Percentiles rank a stretch among this genome's conserved stretches.
Conservation (phyloP, 768 basidiomycete species). For the Calocybe cyanea region DNA sequence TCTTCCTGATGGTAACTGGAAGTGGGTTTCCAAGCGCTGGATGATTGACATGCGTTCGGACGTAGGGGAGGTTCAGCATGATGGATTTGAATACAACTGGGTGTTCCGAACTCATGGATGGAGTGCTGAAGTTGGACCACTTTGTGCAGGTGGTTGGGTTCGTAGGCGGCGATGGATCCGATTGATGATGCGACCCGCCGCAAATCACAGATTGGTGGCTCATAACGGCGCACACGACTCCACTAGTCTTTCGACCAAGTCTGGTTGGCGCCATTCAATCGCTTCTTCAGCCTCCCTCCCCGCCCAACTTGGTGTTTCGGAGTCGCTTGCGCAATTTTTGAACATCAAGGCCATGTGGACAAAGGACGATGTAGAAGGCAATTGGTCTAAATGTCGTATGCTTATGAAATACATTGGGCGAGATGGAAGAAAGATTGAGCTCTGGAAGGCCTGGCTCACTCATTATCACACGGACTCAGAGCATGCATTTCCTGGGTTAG, state of each 20-base stretch:
- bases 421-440: conserved; percentile 73
- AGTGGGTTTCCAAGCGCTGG: conserved; percentile 77
- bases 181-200: conserved; percentile 72
- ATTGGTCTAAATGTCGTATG: conserved; percentile 57
- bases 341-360: conserved; percentile 46
- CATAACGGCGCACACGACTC: conserved; percentile 5
- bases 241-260: neutral
- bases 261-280: conserved; percentile 21
- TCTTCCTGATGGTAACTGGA: conserved; percentile 78
- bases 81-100: conserved; percentile 88
- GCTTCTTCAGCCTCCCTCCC: conserved; percentile 27
- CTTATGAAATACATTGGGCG: conserved; percentile 51
- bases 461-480: conserved; percentile 28
- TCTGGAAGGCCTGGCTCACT: conserved; percentile 70
- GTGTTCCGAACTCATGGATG: conserved; percentile 63
- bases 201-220: conserved; percentile 16
- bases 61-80: conserved; percentile 69
- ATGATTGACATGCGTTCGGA: conserved; percentile 88
- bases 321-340: conserved; percentile 5
- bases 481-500: conserved; percentile 15
- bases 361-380: conserved; percentile 42
- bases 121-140: conserved; percentile 55
- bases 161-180: conserved; percentile 79
- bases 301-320: conserved; percentile 14
- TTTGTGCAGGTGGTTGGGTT: conserved; percentile 71